Conservation (phyloP, 495 filamentous ascomycete genomes). For the Xylaria scruposa region DNA sequence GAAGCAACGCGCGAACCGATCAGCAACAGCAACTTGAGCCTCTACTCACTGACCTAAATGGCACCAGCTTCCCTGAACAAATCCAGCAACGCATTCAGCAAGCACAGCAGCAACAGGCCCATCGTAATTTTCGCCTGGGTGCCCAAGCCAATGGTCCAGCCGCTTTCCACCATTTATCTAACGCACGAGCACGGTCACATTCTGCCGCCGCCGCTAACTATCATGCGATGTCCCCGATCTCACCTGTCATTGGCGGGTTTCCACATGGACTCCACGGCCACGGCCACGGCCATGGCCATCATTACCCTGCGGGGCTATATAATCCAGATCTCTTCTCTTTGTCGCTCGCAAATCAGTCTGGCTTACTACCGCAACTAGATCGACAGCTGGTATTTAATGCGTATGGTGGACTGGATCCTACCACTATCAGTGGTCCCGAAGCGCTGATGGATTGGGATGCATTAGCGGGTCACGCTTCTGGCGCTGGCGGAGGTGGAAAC, state of each 20-base stretch:
- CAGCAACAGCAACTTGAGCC: conserved; percentile 50
- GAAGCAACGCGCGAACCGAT: conserved; percentile 44
- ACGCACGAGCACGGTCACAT: conserved; percentile 44
- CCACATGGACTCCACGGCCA: conserved; percentile 38
- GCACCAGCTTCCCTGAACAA: conserved; percentile 38
- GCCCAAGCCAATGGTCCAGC: conserved; percentile 48
- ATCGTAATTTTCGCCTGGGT: conserved; percentile 47
- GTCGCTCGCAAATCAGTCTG: conserved; percentile 50
- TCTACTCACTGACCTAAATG: conserved; percentile 48
- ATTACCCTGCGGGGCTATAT: conserved; percentile 50
- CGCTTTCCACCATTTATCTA: conserved; percentile 49
- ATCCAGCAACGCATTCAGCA: conserved; percentile 44
- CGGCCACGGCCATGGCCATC: conserved; percentile 44
- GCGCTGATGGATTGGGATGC: conserved; percentile 44
- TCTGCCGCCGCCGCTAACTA: conserved; percentile 46
- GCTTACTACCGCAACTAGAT: conserved; percentile 68
- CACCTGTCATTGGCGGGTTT: conserved; percentile 48
- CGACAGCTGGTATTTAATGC: conserved; percentile 80
- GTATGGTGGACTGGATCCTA: conserved; percentile 68
- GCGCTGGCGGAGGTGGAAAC: conserved; percentile 68
- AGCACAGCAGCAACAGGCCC: conserved; percentile 47
- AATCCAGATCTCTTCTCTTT: conserved; percentile 53
- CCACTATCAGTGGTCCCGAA: conserved; percentile 41
- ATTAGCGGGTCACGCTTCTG: conserved; percentile 34
- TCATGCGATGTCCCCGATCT: conserved; percentile 54